These are phyloP conservation scores for Epithele typhae DNA, from an alignment of 768 basidiomycete genomes.

Conservation along the genomic window DNA sequence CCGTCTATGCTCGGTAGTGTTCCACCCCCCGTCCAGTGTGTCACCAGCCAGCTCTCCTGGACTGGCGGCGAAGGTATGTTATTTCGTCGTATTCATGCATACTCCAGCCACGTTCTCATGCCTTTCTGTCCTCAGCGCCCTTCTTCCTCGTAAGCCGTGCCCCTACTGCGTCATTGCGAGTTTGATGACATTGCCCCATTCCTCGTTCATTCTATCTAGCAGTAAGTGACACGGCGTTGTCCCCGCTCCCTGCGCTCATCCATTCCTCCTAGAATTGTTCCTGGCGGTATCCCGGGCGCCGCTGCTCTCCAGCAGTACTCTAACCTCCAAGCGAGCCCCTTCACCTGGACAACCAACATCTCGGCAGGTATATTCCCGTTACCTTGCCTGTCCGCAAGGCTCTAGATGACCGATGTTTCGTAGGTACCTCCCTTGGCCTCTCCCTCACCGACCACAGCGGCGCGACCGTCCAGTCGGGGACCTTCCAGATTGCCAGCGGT, in stretches of 20 bases:
- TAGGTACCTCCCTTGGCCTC: slow-evolving; percentile 54
- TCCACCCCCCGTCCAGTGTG: slow-evolving; percentile 44
- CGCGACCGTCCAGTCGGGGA: slow-evolving; percentile 39
- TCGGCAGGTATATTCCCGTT: slow-evolving; percentile 34
- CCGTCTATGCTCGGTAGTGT: slow-evolving; percentile 36
- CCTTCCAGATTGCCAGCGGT: slow-evolving; percentile 45
- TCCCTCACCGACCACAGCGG: slow-evolving; percentile 62
- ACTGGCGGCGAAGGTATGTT: no score
- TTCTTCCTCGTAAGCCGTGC: slow-evolving; percentile 55
- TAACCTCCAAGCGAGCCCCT: slow-evolving; percentile 30
- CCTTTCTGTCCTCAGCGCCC: slow-evolving; percentile 39
- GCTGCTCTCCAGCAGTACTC: slow-evolving; percentile 45
- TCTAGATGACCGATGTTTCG: not conserved
- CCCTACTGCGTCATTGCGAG: not conserved
- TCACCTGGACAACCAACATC: slow-evolving; percentile 56
- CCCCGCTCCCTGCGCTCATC: no score
- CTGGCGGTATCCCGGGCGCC: slow-evolving; percentile 42
- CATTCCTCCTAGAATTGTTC: slow-evolving; percentile 42
- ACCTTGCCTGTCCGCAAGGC: not conserved
- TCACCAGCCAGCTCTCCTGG: slow-evolving; percentile 48
- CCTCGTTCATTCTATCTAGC: not conserved
- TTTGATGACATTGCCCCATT: not conserved
- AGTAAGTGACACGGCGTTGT: slow-evolving; percentile 31
- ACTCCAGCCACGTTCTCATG: not conserved
- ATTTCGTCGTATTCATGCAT: slow-evolving; percentile 49